phyloP scores from a whole-genome alignment of 768 basidiomycete species.

The Dendrothele bispora region DNA sequence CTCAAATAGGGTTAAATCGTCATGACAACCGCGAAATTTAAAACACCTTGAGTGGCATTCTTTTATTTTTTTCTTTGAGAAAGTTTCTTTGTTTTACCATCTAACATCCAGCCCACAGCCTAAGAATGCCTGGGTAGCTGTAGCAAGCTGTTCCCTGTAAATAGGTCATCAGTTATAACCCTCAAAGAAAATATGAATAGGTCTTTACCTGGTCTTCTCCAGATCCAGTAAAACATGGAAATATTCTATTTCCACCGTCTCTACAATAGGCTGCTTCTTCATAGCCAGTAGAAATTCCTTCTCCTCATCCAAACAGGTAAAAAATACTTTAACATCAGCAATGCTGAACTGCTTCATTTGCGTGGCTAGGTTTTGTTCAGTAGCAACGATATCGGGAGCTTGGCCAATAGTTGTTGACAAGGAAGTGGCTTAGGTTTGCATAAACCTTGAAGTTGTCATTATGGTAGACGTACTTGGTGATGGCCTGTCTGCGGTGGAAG shows the following conservation, averaged over 20 bases:
- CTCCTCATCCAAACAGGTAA: conserved; percentile 11
- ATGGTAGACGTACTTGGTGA: neutral
- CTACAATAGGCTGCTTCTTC: conserved; percentile 13
- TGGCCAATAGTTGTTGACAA: conserved; percentile 12
- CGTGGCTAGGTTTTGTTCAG: neutral
- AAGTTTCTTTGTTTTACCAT: too few relatives aligned
- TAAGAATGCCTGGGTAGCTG: too few relatives aligned
- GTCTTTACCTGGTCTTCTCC: too few relatives aligned
- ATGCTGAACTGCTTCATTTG: conserved; percentile 6
- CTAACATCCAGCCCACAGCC: too few relatives aligned
- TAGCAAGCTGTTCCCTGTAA: too few relatives aligned
- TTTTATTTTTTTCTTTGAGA: too few relatives aligned
- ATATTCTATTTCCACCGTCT: conserved; percentile 11
- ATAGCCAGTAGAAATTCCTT: conserved; percentile 11
- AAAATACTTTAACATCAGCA: conserved; percentile 1
- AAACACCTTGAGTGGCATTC: too few relatives aligned
- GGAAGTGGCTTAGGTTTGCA: too few relatives aligned
- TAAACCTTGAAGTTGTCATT: neutral
- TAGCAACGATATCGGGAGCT: neutral
- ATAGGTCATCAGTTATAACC: too few relatives aligned
- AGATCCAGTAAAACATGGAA: conserved; percentile 9
- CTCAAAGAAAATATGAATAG: too few relatives aligned
- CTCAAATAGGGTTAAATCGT: too few relatives aligned
- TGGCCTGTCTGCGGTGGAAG: conserved; percentile 14
- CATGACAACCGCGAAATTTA: too few relatives aligned